Base-by-base conservation (phyloP, 1,284 basidiomycete species). In the Vanrija sp. region DNA sequence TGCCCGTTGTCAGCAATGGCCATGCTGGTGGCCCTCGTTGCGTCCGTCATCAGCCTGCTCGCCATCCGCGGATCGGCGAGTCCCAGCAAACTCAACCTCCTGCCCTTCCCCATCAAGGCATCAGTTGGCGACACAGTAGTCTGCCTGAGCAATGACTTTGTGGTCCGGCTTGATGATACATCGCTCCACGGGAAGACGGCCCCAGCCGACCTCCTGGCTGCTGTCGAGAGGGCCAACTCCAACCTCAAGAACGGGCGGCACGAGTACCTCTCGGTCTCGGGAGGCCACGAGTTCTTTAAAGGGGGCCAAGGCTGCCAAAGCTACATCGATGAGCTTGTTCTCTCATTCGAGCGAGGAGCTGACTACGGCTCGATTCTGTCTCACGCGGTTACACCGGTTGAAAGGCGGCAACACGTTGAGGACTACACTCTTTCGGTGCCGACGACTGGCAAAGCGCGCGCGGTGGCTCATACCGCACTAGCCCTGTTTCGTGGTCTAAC, bases 401-500 rank as follows among this genome's bases (percentile, higher is more conserved):
- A 52, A 38, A 19, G 42, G 25, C 44, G 51, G 14, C 7, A 3
- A 7, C 44, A 12, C 4, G 16, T 38, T 2, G 51, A 52, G 39
- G 14, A 5, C 12, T 52, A 52, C 38, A 42, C 12, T 10, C 44
- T 52, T 7, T 14, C 38, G 2, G 34, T 52, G 7, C 44, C 44
- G 26, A 18, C 23, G 9, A 6, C 19, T 16, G 51, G 51, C 26
- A n/a, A 5, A 8, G 51, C 44, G 3, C 5, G n/a, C 8, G 21
- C 21, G 10, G 40, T 38, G 1, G 51, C 51, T 5, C 12, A 26
- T 16, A 52, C 51, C 2, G 44, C 88, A 0, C 75, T 95, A 19
- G 91, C 91, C 0, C 75, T 92, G 14, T 83, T 86, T 54, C 80
- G 91, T 48, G 93, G 89, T 1, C 74, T 94, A 60, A 86, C 87